Evolutionary conservation across 139 green algal species (phyloP).

Genomic region (Chlamydomonas applanata): DNA sequence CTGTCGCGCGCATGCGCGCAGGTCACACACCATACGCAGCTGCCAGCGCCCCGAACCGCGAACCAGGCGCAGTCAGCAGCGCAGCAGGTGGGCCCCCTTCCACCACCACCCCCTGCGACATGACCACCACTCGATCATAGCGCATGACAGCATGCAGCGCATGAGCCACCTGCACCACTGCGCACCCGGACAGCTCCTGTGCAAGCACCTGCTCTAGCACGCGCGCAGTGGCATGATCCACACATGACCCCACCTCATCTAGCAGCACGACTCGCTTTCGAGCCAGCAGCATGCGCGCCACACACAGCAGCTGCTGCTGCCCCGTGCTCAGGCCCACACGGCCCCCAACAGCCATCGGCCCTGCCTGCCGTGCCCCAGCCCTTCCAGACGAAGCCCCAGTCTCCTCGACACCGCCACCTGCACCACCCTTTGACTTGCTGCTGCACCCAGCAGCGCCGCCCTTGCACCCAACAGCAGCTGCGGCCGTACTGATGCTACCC

Average conservation of each 20-base stretch:
- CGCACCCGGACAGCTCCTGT: not conserved
- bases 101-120: not conserved
- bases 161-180: conserved; percentile 53
- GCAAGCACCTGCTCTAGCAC: conserved; percentile 50
- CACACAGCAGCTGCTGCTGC: conserved; percentile 78
- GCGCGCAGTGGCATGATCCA: conserved; percentile 56
- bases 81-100: not conserved
- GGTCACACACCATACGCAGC: no score
- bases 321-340: conserved; percentile 43
- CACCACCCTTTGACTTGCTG: no score
- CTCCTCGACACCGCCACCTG: no score
- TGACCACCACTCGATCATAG: conserved; percentile 58
- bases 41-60: no score
- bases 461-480: conserved; percentile 9
- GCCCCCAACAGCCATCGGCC: not conserved
- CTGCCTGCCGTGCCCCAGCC: not conserved
- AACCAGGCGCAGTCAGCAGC: not conserved
- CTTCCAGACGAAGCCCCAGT: not conserved
- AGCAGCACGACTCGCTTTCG: conserved; percentile 60
- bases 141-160: conserved; percentile 43
- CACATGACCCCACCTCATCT: conserved; percentile 64
- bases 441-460: no score
- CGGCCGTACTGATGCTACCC: not conserved
- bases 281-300: conserved; percentile 73
- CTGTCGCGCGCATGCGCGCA: no score